Evolutionary conservation across 441 rosid genomes (phyloP), one percentile per base, ranked within the genome.

Genomic region (Erodium texanum): DNA sequence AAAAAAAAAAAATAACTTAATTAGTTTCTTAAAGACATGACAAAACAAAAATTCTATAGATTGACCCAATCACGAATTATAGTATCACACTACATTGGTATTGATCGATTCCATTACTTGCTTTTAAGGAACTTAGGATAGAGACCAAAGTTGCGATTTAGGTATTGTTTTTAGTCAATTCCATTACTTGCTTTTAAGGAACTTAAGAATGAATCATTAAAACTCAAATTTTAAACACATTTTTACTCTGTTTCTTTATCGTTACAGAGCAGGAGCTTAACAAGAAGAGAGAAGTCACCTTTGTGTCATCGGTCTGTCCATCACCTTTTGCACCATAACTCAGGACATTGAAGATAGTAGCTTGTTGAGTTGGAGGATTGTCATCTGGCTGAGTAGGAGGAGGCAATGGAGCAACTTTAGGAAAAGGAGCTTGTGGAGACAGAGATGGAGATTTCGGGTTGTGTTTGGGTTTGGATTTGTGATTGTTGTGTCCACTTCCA

Each of bases 261-360:
- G 16, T 18, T 52, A 52, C 61, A 19, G 11, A 52, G 61, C 20
- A 52, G 22, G 22, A 5, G 45, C n/a, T n/a, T n/a, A n/a, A n/a
- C n/a, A n/a, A n/a, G n/a, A n/a, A n/a, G 1, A 38, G 9, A 6
- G 7, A 5, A 52, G 63, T 59, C 77, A 92, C 99, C 99, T 88
- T 85, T 52, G 99, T 87, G 79, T 94, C 99, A 76, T 89, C 98
- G 20, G 78, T 79, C 68, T 81, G 81, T 27, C 96, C 98, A 69
- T 94, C 87, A 38, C 99, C 98, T 72, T 84, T 87, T 11, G 98
- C 99, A 0, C 97, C 96, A 68, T 81, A 94, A 68, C 83, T 73
- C 48, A 82, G 74, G 74, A 94, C 98, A 67, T 87, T 80, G 68
- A 90, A 88, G 50, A 76, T 71, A 66, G 73, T 65, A 20, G 92